phyloP scores from a whole-genome alignment of 2,329 filamentous ascomycete species.

The Colletotrichum melonis region DNA sequence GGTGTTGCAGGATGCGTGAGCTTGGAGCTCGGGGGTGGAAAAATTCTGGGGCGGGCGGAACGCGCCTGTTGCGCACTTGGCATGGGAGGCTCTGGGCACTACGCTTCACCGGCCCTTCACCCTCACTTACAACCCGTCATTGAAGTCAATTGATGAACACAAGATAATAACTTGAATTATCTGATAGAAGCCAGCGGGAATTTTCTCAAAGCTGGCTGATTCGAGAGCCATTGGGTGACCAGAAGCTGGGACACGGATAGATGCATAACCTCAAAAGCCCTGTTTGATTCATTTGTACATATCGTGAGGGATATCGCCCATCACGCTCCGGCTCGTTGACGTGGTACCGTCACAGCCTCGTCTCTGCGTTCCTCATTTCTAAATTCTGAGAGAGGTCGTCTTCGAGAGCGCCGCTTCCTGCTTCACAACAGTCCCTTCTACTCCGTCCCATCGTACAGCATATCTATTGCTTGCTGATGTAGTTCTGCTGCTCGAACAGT shows the following conservation, averaged over 20 bases:
- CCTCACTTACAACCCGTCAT: not conserved
- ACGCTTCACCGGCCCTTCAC: not conserved
- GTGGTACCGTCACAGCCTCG: slow-evolving; percentile 16
- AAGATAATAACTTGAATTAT: not conserved
- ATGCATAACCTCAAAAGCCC: slow-evolving; percentile 29
- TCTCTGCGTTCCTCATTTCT: slow-evolving; percentile 8
- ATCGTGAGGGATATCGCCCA: slow-evolving; percentile 28
- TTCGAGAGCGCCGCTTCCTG: slow-evolving; percentile 18
- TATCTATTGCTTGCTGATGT: slow-evolving; percentile 63
- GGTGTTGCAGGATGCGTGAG: slow-evolving; percentile 30
- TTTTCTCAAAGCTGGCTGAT: not conserved
- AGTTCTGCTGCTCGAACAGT: slow-evolving; percentile 84
- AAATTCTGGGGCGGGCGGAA: slow-evolving; percentile 38
- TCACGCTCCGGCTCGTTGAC: slow-evolving; percentile 29
- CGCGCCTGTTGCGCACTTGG: slow-evolving; percentile 28
- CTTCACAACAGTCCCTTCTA: not conserved
- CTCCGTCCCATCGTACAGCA: slow-evolving; percentile 6
- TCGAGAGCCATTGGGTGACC: not conserved
- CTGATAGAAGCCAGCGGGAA: too few relatives aligned
- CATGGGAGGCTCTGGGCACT: not conserved
- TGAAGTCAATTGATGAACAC: not conserved
- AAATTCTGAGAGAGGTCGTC: slow-evolving; percentile 5
- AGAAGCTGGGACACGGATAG: not conserved
- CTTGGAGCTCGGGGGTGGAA: slow-evolving; percentile 28
- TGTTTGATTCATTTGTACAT: slow-evolving; percentile 36